phyloP scores from a whole-genome alignment of 108 stramenopile genomes.

The Aurantiochytrium sp. region DNA sequence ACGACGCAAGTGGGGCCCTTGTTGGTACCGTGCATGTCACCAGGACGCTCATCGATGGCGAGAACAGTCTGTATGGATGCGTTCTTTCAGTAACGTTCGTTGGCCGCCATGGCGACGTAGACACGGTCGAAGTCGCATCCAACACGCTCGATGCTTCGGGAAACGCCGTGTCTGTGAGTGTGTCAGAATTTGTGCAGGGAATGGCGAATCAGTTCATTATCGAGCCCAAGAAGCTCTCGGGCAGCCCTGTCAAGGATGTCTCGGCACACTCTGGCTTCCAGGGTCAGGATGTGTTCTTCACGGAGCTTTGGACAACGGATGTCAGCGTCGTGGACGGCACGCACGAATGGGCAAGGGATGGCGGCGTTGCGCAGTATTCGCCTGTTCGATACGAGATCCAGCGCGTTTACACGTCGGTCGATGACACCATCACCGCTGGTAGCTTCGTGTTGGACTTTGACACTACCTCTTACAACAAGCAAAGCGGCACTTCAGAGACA shows the following conservation, averaged over 20 bases:
- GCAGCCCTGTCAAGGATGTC: slow-evolving; percentile 56
- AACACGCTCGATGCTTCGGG: slow-evolving; percentile 21
- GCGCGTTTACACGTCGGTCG: slow-evolving; percentile 23
- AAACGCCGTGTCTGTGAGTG: slow-evolving; percentile 36
- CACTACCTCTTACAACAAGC: background rate
- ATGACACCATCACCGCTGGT: background rate
- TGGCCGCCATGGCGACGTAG: slow-evolving; percentile 56
- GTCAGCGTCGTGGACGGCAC: slow-evolving; percentile 21
- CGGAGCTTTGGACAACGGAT: slow-evolving; percentile 60
- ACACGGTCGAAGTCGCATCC: slow-evolving; percentile 32
- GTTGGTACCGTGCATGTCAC: slow-evolving; percentile 55
- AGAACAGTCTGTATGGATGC: slow-evolving; percentile 36
- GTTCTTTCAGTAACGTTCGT: slow-evolving; percentile 64
- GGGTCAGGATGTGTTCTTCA: slow-evolving; percentile 65
- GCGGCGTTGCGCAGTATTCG: slow-evolving; percentile 51
- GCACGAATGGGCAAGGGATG: slow-evolving; percentile 36
- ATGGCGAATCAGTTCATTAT: slow-evolving; percentile 68
- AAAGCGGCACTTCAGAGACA: background rate
- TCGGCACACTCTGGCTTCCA: slow-evolving; percentile 48
- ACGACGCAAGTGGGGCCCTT: background rate
- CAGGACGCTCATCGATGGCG: slow-evolving; percentile 29
- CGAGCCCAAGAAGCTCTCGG: slow-evolving; percentile 67
- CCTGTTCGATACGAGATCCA: slow-evolving; percentile 58
- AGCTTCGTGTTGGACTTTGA: slow-evolving; percentile 38
- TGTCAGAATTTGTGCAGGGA: slow-evolving; percentile 58